Evolutionary conservation across 805 yeast genomes (phyloP).

Genomic region (Maudiozyma barnettii): DNA sequence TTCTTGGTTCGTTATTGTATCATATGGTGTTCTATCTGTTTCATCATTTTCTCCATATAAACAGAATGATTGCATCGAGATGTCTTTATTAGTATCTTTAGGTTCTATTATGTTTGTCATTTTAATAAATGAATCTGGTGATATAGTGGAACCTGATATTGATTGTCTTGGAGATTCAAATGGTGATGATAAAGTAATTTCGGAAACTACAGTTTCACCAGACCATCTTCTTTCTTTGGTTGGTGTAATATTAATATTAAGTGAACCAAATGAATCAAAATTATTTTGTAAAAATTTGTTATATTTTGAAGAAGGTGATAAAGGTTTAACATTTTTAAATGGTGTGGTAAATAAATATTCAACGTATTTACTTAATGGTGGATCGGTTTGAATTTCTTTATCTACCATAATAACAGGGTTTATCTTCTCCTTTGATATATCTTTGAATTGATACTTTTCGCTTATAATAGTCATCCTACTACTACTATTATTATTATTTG

Average conservation of each 20-base stretch:
- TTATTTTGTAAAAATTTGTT: not conserved
- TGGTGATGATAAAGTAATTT: not conserved
- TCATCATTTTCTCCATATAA: no score
- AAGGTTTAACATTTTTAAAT: not conserved
- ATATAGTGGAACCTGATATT: not conserved
- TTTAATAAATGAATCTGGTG: not conserved
- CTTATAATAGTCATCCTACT: no score
- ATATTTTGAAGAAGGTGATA: not conserved
- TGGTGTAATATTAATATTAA: not conserved
- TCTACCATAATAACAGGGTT: not conserved
- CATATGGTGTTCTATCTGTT: no score
- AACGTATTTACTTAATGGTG: slow-evolving; percentile 1
- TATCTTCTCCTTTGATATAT: not conserved
- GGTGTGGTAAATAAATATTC: slow-evolving; percentile 3
- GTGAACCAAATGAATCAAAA: not conserved
- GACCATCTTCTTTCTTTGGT: slow-evolving; percentile 4
- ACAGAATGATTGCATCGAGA: no score
- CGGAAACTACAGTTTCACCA: not conserved
- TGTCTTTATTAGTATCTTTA: not conserved
- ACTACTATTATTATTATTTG: not conserved
- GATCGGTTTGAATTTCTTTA: slow-evolving; percentile 5
- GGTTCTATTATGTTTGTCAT: not conserved
- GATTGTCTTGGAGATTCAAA: not conserved
- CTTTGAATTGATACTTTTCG: not conserved
- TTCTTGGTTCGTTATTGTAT: no score